Evolutionary conservation across 73 alveolate species (phyloP).

Genomic region (Paramecium tetraurelia): DNA sequence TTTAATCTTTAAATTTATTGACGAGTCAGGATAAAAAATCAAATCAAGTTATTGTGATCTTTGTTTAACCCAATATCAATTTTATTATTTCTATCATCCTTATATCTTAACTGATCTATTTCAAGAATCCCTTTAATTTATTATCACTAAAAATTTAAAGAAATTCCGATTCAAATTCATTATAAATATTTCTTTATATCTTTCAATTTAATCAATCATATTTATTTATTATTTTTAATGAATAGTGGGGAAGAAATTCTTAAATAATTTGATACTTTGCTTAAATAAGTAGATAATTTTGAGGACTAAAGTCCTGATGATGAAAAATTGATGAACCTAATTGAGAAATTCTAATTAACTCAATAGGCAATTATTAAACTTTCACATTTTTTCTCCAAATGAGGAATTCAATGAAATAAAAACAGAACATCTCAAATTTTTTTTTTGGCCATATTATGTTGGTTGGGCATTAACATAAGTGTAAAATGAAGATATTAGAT

Average conservation of each 20-base stretch:
- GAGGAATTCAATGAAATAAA: slow-evolving; percentile 72
- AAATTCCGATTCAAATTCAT: background rate
- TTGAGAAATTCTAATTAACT: background rate
- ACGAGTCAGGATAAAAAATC: background rate
- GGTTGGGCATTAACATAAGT: slow-evolving; percentile 67
- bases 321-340: background rate
- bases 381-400: slow-evolving; percentile 69
- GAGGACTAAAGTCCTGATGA: slow-evolving; percentile 30
- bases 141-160: background rate
- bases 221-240: background rate
- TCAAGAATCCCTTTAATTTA: background rate
- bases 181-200: background rate
- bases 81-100: background rate
- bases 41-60: background rate
- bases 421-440: slow-evolving; percentile 71
- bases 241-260: background rate
- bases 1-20: too few species aligned
- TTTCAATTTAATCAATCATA: background rate
- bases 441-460: slow-evolving; percentile 65
- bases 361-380: slow-evolving; percentile 37
- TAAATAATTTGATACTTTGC: background rate
- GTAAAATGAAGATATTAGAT: slow-evolving; percentile 16
- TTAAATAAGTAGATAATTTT: background rate
- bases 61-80: too few species aligned
- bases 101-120: background rate